A percentile compares a stretch with the other conserved stretches of the same genome.
These are phyloP conservation scores for Xanthoconium separans DNA, from an alignment of 1,284 basidiomycete species.

Conservation along the genomic window DNA sequence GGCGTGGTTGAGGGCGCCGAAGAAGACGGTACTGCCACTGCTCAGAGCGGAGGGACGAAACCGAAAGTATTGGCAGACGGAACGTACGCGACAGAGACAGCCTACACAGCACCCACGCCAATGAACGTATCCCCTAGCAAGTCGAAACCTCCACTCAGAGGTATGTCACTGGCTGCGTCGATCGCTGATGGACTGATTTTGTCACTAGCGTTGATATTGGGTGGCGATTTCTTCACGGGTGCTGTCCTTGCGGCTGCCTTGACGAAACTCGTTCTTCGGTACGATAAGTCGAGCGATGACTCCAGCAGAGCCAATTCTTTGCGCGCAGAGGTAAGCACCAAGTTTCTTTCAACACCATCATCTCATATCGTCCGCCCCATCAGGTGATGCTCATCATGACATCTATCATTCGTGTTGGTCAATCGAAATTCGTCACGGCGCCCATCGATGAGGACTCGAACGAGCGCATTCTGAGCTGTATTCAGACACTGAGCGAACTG, in stretches of 20 bases:
- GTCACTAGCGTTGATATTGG: constrained; percentile 75
- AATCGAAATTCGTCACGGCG: constrained; percentile 91
- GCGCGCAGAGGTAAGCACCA: constrained; percentile 72
- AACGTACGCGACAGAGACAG: constrained; percentile 97
- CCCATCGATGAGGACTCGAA: constrained; percentile 98
- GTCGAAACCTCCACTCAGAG: constrained; percentile 88
- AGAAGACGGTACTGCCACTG: constrained; percentile 38
- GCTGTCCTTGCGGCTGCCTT: constrained; percentile 87
- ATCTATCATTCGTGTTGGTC: constrained; percentile 93
- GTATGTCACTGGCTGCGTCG: constrained; percentile 34
- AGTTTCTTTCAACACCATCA: not conserved
- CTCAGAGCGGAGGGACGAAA: constrained; percentile 39
- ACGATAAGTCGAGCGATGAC: constrained; percentile 63
- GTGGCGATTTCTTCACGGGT: constrained; percentile 97
- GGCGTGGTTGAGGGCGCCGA: constrained; percentile 42
- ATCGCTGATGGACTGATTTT: not conserved
- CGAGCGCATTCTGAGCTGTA: constrained; percentile 96
- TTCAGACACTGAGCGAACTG: constrained; percentile 87
- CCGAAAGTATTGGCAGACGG: constrained; percentile 91
- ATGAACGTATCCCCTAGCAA: constrained; percentile 81
- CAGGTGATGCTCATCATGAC: constrained; percentile 98
- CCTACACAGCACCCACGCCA: constrained; percentile 71
- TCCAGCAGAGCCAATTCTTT: constrained; percentile 65
- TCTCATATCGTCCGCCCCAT: not conserved
- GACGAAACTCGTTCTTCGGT: constrained; percentile 90